phyloP scores from a whole-genome alignment of 2,329 filamentous ascomycete genomes.

The Colletotrichum brevisporum region DNA sequence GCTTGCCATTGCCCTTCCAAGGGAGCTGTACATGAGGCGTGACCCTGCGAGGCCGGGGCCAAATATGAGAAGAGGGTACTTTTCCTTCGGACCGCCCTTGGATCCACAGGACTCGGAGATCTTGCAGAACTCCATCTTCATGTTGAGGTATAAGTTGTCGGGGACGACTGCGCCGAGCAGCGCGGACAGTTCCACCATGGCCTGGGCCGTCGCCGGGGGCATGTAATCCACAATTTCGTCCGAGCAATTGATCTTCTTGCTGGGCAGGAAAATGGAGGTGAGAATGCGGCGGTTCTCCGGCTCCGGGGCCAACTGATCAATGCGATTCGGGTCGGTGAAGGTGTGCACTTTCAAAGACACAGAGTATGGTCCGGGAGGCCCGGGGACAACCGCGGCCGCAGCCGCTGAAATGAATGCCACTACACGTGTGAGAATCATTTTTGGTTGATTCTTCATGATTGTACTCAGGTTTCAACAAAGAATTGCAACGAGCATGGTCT shows the following conservation, averaged over 20 bases:
- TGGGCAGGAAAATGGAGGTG: constrained; percentile 37
- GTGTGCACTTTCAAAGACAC: constrained; percentile 39
- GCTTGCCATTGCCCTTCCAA: constrained; percentile 60
- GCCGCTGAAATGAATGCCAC: background rate
- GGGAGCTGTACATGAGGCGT: constrained; percentile 57
- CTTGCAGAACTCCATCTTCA: constrained; percentile 42
- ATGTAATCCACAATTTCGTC: constrained; percentile 37
- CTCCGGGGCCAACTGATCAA: constrained; percentile 42
- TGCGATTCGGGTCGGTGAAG: constrained; percentile 42
- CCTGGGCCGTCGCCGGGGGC: constrained; percentile 35
- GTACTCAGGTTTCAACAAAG: too few species aligned
- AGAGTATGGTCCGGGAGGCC: constrained; percentile 1
- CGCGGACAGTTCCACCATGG: constrained; percentile 11
- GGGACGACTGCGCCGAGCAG: constrained; percentile 30
- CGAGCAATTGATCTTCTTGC: constrained; percentile 21
- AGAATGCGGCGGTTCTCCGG: constrained; percentile 41
- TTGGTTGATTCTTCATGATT: background rate
- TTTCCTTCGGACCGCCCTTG: background rate
- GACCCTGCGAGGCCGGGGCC: constrained; percentile 60
- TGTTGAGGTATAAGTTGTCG: constrained; percentile 25
- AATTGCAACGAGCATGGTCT: too few species aligned
- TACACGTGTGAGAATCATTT: background rate
- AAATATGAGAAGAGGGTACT: constrained; percentile 53
- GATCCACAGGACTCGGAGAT: background rate
- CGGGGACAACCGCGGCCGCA: constrained; percentile 5